A percentile compares a stretch with the other conserved stretches of the same genome.
phyloP scores from a whole-genome alignment of 2,329 filamentous ascomycete species.

The Ophiostoma tasmaniense region DNA sequence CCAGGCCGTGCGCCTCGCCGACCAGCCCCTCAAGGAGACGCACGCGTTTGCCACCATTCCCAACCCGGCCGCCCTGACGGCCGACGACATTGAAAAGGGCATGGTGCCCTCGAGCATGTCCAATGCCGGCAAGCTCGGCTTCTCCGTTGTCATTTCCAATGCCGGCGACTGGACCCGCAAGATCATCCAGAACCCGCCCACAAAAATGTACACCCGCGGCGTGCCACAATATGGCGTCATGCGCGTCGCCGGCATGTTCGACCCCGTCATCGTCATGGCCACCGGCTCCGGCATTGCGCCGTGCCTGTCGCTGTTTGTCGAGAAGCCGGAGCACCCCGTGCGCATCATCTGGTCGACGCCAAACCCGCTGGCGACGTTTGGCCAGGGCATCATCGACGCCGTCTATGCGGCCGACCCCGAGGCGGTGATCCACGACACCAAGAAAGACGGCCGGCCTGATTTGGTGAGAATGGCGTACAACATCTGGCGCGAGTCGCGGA shows the following conservation, averaged over 20 bases:
- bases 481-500: constrained; percentile 15
- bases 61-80: constrained; percentile 33
- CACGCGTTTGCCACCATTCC: constrained; percentile 71
- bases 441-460: constrained; percentile 16
- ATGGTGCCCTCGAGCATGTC: constrained; percentile 16
- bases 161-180: constrained; percentile 57
- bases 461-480: constrained; percentile 17
- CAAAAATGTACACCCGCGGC: constrained; percentile 51
- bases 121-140: constrained; percentile 40
- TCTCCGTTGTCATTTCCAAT: constrained; percentile 54
- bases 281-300: constrained; percentile 59
- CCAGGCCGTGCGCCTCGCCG: constrained; percentile 51
- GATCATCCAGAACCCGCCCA: constrained; percentile 46
- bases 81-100: constrained; percentile 1
- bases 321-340: constrained; percentile 29
- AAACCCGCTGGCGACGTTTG: constrained; percentile 29
- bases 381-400: constrained; percentile 28
- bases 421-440: constrained; percentile 19
- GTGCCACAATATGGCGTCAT: constrained; percentile 51
- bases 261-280: constrained; percentile 48
- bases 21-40: constrained; percentile 59
- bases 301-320: constrained; percentile 48
- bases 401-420: constrained; percentile 19
- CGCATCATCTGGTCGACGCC: constrained; percentile 31
- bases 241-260: constrained; percentile 49